Conservation (phyloP, 192 early-diverging fungal genomes). For the Irineochytrium annulatum region DNA sequence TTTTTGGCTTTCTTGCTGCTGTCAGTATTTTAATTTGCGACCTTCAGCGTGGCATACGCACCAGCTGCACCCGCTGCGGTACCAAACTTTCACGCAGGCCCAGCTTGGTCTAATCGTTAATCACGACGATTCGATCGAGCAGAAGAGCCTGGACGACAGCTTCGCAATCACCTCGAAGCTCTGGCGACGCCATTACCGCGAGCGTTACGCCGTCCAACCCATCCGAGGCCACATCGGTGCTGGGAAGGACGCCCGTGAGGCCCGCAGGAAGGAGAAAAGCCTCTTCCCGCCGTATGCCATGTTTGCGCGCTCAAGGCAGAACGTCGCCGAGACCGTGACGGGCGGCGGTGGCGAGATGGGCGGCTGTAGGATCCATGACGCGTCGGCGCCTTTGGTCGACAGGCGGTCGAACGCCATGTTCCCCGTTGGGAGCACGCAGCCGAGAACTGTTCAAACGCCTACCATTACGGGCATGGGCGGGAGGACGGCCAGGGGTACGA, state of each 20-base stretch:
- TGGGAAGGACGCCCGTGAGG: not conserved
- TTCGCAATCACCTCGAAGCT: constrained; percentile 41
- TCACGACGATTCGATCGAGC: constrained; percentile 57
- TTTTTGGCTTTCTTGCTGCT: not conserved
- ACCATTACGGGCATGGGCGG: not conserved
- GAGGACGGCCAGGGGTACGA: not conserved
- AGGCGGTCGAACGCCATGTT: not conserved
- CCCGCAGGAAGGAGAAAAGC: not conserved
- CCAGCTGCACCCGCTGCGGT: constrained; percentile 49
- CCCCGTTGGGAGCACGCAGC: constrained; percentile 2
- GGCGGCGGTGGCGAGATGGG: not conserved
- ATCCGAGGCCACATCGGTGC: not conserved
- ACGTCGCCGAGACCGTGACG: constrained; percentile 2
- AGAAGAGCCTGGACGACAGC: constrained; percentile 30
- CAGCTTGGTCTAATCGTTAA: constrained; percentile 56
- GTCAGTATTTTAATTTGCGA: not conserved
- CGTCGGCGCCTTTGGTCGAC: constrained; percentile 16
- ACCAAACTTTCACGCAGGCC: no score
- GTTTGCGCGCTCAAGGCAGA: not conserved
- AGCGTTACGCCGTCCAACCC: constrained; percentile 15
- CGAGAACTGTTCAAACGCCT: not conserved
- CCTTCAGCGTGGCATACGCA: constrained; percentile 65
- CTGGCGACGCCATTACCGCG: constrained; percentile 46
- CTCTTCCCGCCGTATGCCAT: constrained; percentile 22
- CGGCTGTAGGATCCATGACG: constrained; percentile 26